Base-by-base conservation (phyloP, 768 basidiomycete genomes). In the Porpolomopsis calyptriformis region DNA sequence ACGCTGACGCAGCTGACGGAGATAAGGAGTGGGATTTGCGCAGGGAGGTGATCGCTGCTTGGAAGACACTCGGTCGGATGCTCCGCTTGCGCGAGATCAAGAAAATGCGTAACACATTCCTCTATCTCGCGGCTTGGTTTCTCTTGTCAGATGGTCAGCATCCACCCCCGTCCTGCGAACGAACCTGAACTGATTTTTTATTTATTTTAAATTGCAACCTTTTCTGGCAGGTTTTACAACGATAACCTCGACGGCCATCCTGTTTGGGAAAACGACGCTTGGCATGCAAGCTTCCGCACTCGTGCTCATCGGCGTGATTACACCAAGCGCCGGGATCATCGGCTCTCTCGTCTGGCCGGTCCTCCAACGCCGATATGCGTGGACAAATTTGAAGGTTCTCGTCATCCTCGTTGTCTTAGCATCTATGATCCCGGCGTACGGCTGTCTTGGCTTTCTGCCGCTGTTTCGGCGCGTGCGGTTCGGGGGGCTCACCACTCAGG, bases 181-280 rank as follows among this genome's bases (percentile, higher is more conserved):
- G 10, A 43, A 20, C n/a, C 14, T 22, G 43, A 20, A 43, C 24
- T 26, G 19, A 23, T 12, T 23, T 38, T 12, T 24, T 33, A 22
- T 23, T 40, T 25, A n/a, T n/a, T n/a, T n/a, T n/a, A n/a, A n/a
- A n/a, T n/a, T n/a, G n/a, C n/a, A n/a, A n/a, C n/a, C n/a, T n/a
- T n/a, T n/a, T n/a, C n/a, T n/a, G n/a, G n/a, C 20, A 89, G 88
- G 83, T 1, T 92, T 93, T 63, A 88, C 92, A 2, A 96, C 93
- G 0, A 84, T 96, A 38, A 91, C 90, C 0, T 87, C 87, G 0
- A 90, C 89, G 0, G 88, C 94, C 0, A 76, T 97, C 45, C 74
- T 99, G 0, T 97, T 94, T 56, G 92, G 80, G 1, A 96, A 94
- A 60, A 94, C 92, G 1, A 71, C 82, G 1, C 73, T 97, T 14